Evolutionary conservation across 768 basidiomycete species (phyloP).

Genomic region (Pleurotus cornucopiae): DNA sequence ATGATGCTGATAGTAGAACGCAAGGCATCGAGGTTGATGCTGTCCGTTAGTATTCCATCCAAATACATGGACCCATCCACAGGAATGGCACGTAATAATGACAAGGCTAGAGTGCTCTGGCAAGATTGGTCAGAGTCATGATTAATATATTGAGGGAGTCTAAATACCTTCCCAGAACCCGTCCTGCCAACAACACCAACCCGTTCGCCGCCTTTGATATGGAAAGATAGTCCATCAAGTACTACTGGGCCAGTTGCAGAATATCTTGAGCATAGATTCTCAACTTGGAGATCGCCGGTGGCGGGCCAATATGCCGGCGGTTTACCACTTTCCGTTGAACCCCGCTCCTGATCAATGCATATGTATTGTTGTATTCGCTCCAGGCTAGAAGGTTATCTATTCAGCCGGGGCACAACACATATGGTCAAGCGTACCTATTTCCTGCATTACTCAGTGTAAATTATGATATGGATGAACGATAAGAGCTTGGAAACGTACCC

Average conservation of each 20-base stretch:
- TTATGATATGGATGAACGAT: conserved; percentile 9
- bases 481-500: conserved; percentile 22
- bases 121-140: background rate
- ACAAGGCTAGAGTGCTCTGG: conserved; percentile 53
- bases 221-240: conserved; percentile 49
- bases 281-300: conserved; percentile 49
- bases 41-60: conserved; percentile 45
- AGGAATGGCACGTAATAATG: conserved; percentile 53
- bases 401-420: background rate
- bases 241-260: conserved; percentile 51
- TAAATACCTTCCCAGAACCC: conserved; percentile 37
- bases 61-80: conserved; percentile 54
- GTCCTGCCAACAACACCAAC: conserved; percentile 49
- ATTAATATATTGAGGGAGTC: background rate
- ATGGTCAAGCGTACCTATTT: conserved; percentile 19
- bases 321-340: conserved; percentile 30
- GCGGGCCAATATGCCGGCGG: conserved; percentile 69
- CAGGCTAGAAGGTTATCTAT: conserved; percentile 21
- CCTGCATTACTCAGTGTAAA: conserved; percentile 15
- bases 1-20: conserved; percentile 60
- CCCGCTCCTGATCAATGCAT: conserved; percentile 55
- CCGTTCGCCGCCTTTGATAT: conserved; percentile 50
- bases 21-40: conserved; percentile 52
- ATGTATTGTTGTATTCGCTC: conserved; percentile 73
- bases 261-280: conserved; percentile 54